These are phyloP conservation scores for Inonotus obliquus DNA, from an alignment of 1,284 basidiomycete species.

Conservation along the genomic window DNA sequence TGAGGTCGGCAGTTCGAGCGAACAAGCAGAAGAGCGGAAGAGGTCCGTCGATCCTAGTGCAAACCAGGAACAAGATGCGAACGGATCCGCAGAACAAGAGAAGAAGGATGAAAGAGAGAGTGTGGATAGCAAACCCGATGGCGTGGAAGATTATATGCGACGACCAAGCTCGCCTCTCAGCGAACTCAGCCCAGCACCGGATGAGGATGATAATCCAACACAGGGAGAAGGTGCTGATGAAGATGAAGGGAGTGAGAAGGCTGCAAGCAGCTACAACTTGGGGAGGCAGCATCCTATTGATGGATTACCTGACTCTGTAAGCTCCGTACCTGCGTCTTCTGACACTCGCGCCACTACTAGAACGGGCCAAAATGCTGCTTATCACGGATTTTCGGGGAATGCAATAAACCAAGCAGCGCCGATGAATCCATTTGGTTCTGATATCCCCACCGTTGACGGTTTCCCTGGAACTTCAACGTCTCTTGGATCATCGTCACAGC, in stretches of 20 bases:
- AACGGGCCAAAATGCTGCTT: neutral
- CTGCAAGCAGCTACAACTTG: neutral
- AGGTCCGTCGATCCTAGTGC: neutral
- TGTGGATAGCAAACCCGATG: neutral
- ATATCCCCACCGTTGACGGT: neutral
- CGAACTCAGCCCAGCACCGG: slow-evolving; percentile 16
- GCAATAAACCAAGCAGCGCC: neutral
- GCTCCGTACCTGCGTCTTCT: neutral
- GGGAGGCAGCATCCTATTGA: neutral
- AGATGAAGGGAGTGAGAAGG: neutral
- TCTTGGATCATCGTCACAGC: slow-evolving; percentile 1
- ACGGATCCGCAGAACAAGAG: neutral
- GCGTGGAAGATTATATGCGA: neutral
- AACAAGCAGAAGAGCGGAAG: neutral
- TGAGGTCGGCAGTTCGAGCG: neutral
- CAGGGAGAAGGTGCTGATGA: neutral
- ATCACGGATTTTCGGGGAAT: neutral
- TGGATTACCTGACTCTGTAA: neutral
- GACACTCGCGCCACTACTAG: neutral
- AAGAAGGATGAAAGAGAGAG: neutral
- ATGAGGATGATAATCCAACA: slow-evolving; percentile 7
- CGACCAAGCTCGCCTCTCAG: slow-evolving; percentile 14
- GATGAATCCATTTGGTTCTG: neutral
- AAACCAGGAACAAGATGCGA: neutral
- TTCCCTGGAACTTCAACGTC: slow-evolving; percentile 3